Conservation (phyloP, 305 asterid genomes). For the Solanum aculeatissimum region DNA sequence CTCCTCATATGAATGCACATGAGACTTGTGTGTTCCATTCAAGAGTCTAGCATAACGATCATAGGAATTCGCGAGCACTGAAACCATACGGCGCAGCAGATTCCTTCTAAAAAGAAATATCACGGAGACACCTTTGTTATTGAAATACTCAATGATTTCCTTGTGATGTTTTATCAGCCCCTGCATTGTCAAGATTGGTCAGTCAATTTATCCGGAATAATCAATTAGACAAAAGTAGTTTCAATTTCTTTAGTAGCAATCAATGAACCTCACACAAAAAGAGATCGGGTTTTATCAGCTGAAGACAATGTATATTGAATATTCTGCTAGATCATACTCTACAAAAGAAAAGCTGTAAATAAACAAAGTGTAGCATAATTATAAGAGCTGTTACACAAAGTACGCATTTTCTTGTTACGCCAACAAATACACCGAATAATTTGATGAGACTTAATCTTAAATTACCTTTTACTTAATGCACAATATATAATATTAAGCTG, state of each 20-base stretch:
- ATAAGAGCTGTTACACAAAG: not conserved
- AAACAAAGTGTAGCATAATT: not conserved
- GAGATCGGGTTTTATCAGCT: not conserved
- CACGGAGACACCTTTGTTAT: slow-evolving; percentile 51
- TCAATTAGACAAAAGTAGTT: not conserved
- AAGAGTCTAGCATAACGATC: slow-evolving; percentile 68
- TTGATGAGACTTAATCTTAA: not conserved
- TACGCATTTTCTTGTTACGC: not conserved
- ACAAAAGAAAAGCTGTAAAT: not conserved
- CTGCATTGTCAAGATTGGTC: slow-evolving; percentile 22
- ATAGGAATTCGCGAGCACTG: slow-evolving; percentile 66
- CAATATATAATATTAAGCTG: not conserved
- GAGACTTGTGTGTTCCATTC: slow-evolving; percentile 85
- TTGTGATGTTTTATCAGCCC: slow-evolving; percentile 58
- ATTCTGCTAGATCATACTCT: not conserved
- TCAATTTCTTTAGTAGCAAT: not conserved
- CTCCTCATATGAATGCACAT: slow-evolving; percentile 76
- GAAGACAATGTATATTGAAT: not conserved
- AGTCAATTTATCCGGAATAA: not conserved
- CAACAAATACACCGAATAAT: not conserved
- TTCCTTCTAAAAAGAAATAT: slow-evolving; percentile 78
- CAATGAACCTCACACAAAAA: not conserved
- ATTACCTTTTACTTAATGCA: not conserved
- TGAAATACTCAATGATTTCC: slow-evolving; percentile 63
- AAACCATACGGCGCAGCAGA: slow-evolving; percentile 71